Base-by-base conservation (phyloP, 2,329 filamentous ascomycete genomes). In the Cladophialophora immunda region DNA sequence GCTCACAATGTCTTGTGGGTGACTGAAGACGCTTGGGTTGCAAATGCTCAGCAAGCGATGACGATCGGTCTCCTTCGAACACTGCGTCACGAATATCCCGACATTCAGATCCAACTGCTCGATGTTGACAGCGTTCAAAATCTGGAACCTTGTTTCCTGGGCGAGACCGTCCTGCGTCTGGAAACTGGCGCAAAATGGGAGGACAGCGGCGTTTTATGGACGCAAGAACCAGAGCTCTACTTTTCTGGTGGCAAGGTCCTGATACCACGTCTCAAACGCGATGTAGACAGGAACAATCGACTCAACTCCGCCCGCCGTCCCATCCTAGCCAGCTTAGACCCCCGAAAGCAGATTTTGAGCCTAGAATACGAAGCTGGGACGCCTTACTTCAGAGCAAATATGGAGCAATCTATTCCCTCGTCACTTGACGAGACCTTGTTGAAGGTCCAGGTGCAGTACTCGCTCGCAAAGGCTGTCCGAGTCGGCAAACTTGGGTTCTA, bases 251-350 rank as follows among this genome's bases (percentile, higher is more conserved):
- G 74, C 1, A 65, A 70, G 3, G 32, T 71, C 4, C 41, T 73
- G 19, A 73, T 79, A 29, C 76, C 77, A 8, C 73, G 78, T n/a
- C 45, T 76, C n/a, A 62, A 69, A n/a, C 32, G 70, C 13, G 65
- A 67, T 22, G 13, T 25, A 11, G 32, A 34, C 2, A 62, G 68
- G 34, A 75, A 75, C 52, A 65, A 73, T 47, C 58, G 74, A 50
- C 75, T 73, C 27, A 75, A 75, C 56, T 75, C 74, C 2, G 27
- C 25, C 6, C 53, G 53, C 25, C 53, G 53, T 54, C 38, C 22
- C 41, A 47, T 61, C 0, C 27, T 47, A 9, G 36, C 19, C 7
- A n/a, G 22, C 13, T 7, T 47, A 25, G 41, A 47, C 8, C 41
- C 41, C 7, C 41, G 19, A 25, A 47, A 25, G 11, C n/a, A 47